Conservation (phyloP, 768 basidiomycete genomes). For the Royoungia palumana region DNA sequence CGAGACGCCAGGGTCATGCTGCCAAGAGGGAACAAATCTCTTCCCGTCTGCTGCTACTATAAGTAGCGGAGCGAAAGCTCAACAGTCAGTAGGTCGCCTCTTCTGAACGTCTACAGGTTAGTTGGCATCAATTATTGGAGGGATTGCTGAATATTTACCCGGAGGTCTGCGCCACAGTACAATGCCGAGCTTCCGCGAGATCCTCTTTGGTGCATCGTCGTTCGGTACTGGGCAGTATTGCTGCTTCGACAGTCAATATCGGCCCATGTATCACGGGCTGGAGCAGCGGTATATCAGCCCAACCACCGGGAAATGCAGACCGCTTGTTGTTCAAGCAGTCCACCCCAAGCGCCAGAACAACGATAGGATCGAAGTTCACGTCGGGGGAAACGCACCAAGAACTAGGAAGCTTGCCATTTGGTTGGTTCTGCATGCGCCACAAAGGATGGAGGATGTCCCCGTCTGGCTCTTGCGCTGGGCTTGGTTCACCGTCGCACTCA, state of each 20-base stretch:
- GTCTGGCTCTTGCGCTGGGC: slow-evolving; percentile 17
- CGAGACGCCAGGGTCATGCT: too few relatives aligned
- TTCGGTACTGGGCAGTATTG: neutral
- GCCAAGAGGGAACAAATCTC: too few relatives aligned
- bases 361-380: neutral
- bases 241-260: slow-evolving; percentile 21
- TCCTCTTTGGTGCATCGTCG: neutral
- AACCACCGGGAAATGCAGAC: slow-evolving; percentile 21
- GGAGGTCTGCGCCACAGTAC: neutral
- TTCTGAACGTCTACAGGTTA: neutral
- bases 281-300: slow-evolving; percentile 24
- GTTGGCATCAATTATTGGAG: neutral
- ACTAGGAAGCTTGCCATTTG: slow-evolving; percentile 18
- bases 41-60: too few relatives aligned
- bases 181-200: neutral
- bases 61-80: too few relatives aligned
- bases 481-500: slow-evolving; percentile 15
- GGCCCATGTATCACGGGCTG: slow-evolving; percentile 8
- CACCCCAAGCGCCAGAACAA: neutral
- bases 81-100: too few relatives aligned
- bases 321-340: slow-evolving; percentile 23
- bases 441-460: neutral
- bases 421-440: slow-evolving; percentile 6
- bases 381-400: neutral
- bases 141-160: neutral